Conservation (phyloP, 805 yeast species). For the Spathaspora hagerdaliae region DNA sequence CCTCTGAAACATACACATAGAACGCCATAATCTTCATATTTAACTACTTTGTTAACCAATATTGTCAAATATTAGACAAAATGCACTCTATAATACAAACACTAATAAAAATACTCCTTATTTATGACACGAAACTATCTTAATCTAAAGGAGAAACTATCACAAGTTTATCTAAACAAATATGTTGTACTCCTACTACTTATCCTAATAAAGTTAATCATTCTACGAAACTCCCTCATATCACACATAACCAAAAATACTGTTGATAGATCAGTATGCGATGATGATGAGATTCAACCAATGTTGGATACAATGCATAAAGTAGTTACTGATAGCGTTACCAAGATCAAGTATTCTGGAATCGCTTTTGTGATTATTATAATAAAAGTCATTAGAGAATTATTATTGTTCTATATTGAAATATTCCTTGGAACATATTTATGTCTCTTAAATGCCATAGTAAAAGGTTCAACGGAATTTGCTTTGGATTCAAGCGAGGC, state of each 20-base stretch:
- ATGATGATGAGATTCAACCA: conserved; percentile 6
- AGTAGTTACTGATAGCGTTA: conserved; percentile 38
- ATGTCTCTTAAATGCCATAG: conserved; percentile 71
- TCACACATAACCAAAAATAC: conserved; percentile 37
- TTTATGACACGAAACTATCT: conserved; percentile 19
- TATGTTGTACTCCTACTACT: conserved; percentile 55
- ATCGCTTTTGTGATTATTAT: conserved; percentile 36
- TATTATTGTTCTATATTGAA: conserved; percentile 64
- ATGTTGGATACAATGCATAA: conserved; percentile 4
- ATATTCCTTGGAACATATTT: conserved; percentile 81
- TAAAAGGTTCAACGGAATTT: conserved; percentile 67
- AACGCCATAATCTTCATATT: too few relatives aligned
- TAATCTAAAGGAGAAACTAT: conserved; percentile 47
- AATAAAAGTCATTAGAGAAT: conserved; percentile 53
- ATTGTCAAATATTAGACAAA: too few relatives aligned
- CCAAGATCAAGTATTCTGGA: conserved; percentile 41
- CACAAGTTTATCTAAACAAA: conserved; percentile 67
- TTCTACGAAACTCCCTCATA: conserved; percentile 46
- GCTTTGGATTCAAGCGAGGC: conserved; percentile 72
- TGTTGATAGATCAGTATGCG: conserved; percentile 17
- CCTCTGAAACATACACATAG: too few relatives aligned
- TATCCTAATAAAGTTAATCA: conserved; percentile 53
- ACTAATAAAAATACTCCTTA: too few relatives aligned
- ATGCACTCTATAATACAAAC: too few relatives aligned
- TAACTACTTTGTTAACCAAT: too few relatives aligned